Evolutionary conservation across 2,329 filamentous ascomycete genomes (phyloP), one percentile per base, ranked within the genome.

Genomic region (Nectriaceae sp.): DNA sequence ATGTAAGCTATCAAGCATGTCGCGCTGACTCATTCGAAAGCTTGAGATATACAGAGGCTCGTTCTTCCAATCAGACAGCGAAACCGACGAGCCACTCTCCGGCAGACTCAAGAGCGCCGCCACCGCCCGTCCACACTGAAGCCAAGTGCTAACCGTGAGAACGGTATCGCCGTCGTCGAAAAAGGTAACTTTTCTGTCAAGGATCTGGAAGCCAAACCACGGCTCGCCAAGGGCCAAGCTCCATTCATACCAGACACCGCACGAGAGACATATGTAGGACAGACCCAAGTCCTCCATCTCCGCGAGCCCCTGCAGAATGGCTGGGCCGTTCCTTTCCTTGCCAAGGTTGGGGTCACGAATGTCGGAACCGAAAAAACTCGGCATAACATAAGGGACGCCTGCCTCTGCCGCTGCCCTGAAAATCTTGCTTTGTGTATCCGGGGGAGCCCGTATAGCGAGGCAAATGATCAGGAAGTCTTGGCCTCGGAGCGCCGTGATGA

Each of bases 1-100:
- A 57, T 84, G 74, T 11, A 85, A 66, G n/a, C 76, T 77, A 33
- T 78, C 76, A 45, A 89, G 74, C 71, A 89, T 88, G 10, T 89
- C 84, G 11, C 75, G 73, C 64, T 89, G 86, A 49, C 67, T 81
- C 50, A 84, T 56, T 11, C 69, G 63, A 68, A 87, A 88, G 51
- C 79, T 84, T 6, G 71, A 73, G 11, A 85, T 55, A 55, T 75
- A 80, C 2, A 85, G 60, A 0, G 59, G 53, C 42, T 74, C 72
- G 63, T 84, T 81, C 3, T 19, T 66, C 55, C 57, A 72, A 52
- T 40, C 70, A 59, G 24, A 82, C 0, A 75, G 55, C 0, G 51
- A 62, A 2, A 65, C 31, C 64, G 44, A 41, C 0, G 2, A 4
- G 3, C 51, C 52, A 1, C 42, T 19, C 0, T 29, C 47, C 1